A percentile compares a stretch with the other conserved stretches of the same genome.
Evolutionary conservation across 441 rosid genomes (phyloP).

Genomic region (Biscutella laevigata): DNA sequence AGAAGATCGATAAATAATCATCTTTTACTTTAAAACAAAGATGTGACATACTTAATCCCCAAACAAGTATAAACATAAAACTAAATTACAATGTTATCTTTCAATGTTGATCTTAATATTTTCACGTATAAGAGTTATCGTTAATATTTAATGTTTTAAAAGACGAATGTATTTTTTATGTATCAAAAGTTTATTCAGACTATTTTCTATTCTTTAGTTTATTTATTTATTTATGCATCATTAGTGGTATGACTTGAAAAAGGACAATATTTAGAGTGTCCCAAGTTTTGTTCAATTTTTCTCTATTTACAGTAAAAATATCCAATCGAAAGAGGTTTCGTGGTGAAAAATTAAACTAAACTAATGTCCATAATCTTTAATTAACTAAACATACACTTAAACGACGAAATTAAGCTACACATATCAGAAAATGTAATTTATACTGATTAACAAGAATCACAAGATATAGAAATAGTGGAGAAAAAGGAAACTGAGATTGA

Average conservation of each 20-base stretch:
- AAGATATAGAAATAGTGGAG: too few species aligned
- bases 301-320: neutral
- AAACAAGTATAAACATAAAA: too few species aligned
- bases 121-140: neutral
- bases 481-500: too few species aligned
- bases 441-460: neutral
- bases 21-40: neutral
- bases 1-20: neutral
- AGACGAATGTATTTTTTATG: neutral
- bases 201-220: neutral
- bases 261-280: neutral
- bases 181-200: neutral
- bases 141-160: neutral
- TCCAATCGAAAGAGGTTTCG: conserved; percentile 22
- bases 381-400: conserved; percentile 20
- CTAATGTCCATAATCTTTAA: conserved; percentile 6
- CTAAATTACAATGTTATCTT: neutral
- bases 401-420: conserved; percentile 4
- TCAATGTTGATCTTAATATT: neutral
- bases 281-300: neutral
- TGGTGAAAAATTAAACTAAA: neutral
- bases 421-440: neutral
- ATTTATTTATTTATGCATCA: neutral
- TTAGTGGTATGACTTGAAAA: neutral
- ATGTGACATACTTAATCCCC: neutral